Percentiles rank a stretch among this genome's conserved stretches.
Conservation (phyloP, 805 yeast species). For the Ogataea kodamae region DNA sequence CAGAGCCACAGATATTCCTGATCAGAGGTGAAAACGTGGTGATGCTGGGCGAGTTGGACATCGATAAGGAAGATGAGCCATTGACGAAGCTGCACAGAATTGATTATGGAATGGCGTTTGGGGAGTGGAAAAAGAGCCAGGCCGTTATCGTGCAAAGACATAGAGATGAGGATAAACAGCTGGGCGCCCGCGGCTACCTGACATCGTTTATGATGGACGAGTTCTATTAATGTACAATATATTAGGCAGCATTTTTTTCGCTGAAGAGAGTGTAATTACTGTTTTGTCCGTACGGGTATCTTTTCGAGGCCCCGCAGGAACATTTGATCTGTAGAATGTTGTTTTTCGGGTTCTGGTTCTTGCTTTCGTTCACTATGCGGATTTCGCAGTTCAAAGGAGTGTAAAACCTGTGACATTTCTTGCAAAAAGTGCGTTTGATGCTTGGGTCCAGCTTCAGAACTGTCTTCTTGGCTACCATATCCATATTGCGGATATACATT, state of each 20-base stretch:
- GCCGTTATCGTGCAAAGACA: constrained; percentile 15
- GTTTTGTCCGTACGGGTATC: constrained; percentile 62
- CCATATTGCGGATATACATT: constrained; percentile 51
- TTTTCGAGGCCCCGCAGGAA: constrained; percentile 47
- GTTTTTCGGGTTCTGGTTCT: constrained; percentile 28
- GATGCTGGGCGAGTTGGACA: constrained; percentile 89
- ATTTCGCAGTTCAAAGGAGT: constrained; percentile 41
- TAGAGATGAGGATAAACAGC: constrained; percentile 16
- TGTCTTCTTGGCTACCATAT: constrained; percentile 61
- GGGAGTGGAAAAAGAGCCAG: constrained; percentile 25
- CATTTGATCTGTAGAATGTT: constrained; percentile 53
- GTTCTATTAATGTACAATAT: constrained; percentile 15
- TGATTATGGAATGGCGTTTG: constrained; percentile 58
- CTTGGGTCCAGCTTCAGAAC: constrained; percentile 62
- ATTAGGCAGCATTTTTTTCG: constrained; percentile 31
- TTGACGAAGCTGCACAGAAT: constrained; percentile 53
- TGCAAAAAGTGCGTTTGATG: constrained; percentile 68
- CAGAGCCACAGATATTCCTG: constrained; percentile 68
- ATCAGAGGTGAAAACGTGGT: constrained; percentile 96
- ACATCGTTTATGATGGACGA: constrained; percentile 22
- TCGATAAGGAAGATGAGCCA: constrained; percentile 76
- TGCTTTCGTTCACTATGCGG: constrained; percentile 42
- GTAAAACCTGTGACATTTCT: constrained; percentile 52
- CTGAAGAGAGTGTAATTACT: constrained; percentile 46
- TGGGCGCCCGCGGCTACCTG: constrained; percentile 21